Evolutionary conservation across 78 protist species (phyloP), one percentile per base, ranked within the genome.

Genomic region (Chrysochromulina parva): DNA sequence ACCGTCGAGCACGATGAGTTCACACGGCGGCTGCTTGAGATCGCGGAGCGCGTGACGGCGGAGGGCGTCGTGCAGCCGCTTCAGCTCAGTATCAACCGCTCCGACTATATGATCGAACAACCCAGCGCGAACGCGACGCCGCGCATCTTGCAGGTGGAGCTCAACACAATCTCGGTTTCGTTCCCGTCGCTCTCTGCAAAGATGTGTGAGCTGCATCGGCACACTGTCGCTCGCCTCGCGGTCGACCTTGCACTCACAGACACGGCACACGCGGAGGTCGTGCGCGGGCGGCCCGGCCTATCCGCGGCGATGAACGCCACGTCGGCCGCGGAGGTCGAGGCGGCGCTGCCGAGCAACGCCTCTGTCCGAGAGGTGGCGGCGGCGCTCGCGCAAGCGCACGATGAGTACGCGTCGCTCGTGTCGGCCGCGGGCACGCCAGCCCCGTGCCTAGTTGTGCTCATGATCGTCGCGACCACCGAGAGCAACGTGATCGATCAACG

Each of bases 401-500:
- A 24, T 13, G n/a, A 74, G 82, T 52, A 66, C 89, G 58, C 16
- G 71, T 19, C 24, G 28, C 22, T 0, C 69, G 73, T 7, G 28
- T 7, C 9, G n/a, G 71, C 9, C n/a, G 71, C 14, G 71, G 71
- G 71, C 28, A 20, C 14, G 71, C 28, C 28, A 20, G 28, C 14
- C 17, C 17, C 6, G 80, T 2, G 48, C 57, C 22, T 88, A 1
- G 73, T 50, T 3, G 86, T 47, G 20, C 47, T 96, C 67, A 91
- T 96, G 71, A 88, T 96, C 0, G 96, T 95, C 22, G 95, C 94
- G 88, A 91, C 93, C 0, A 86, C 90, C 20, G 98, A 97, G 88
- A 47, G 85, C 73, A 97, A 96, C 85, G 52, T 88, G 10, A 93
- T 26, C 80, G 98, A 97, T 91, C 97, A 97, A 92, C 88, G 93